Evolutionary conservation across 495 filamentous ascomycete species (phyloP).

Genomic region (Xylaria acuta): DNA sequence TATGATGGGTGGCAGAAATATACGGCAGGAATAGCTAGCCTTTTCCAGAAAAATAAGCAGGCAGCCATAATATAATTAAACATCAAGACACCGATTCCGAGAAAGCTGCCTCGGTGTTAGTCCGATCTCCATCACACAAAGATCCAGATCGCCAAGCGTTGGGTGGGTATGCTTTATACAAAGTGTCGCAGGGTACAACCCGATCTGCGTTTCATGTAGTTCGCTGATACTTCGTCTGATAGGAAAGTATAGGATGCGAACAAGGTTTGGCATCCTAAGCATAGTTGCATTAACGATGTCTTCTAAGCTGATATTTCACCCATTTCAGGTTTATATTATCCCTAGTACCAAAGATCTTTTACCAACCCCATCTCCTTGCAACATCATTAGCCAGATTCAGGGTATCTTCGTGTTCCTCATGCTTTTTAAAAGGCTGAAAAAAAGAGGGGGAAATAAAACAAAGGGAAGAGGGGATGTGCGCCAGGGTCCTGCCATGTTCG

Average conservation of each 20-base stretch:
- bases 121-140: not conserved
- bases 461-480: not conserved
- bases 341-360: too few species aligned
- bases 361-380: not conserved
- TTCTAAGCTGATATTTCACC: not conserved
- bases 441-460: not conserved
- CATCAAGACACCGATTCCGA: not conserved
- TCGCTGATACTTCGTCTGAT: conserved; percentile 17
- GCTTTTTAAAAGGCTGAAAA: not conserved
- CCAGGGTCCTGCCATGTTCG: conserved; percentile 8
- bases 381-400: conserved; percentile 1
- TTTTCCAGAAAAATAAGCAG: conserved; percentile 2
- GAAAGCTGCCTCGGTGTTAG: not conserved
- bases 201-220: conserved; percentile 22
- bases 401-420: conserved; percentile 17
- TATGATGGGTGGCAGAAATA: conserved; percentile 8
- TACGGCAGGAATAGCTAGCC: conserved; percentile 12
- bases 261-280: conserved; percentile 6
- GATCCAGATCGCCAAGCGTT: conserved; percentile 11
- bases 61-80: conserved; percentile 20
- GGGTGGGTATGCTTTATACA: not conserved
- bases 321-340: not conserved
- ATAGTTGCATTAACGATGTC: not conserved
- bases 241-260: not conserved
- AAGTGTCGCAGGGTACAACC: conserved; percentile 3